Base-by-base conservation (phyloP, 139 green algal species). In the Closterium sp. region DNA sequence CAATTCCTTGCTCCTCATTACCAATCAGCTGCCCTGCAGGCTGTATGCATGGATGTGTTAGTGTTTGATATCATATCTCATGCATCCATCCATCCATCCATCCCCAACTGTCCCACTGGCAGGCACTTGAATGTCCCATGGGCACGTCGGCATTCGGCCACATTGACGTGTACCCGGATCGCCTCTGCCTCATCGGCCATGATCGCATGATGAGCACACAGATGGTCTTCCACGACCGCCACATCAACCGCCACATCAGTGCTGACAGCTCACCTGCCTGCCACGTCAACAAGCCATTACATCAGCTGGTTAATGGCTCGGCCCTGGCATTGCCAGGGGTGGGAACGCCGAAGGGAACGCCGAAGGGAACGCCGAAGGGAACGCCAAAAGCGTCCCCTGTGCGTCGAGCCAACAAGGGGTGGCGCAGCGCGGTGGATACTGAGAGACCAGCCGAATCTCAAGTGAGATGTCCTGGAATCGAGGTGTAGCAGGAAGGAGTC, bases 121-220 rank as follows among this genome's bases (percentile, higher is more conserved):
- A 92, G 87, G 90, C 93, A 23, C 30, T 94, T 21, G 92, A 94
- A 38, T 94, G 92, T 84, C 92, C 92, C 12, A 92, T 69, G 28
- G 92, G 90, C 7, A 92, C 36, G 7, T 25, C 93, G 33, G 92
- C 92, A 6, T 94, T 89, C 87, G 92, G 92, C 55, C 55, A 66
- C 34, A 36, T 94, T 21, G 92, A 94, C 16, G 92, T 94, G 34
- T 94, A 94, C 90, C 33, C 43, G 23, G 91, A 94, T 34, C 34
- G 55, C 34, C 32, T 94, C n/a, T 32, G 84, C 88, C 34, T 93
- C 28, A 28, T 64, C 34, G 90, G 90, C 6, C 21, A 30, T 10
- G 90, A 35, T n/a, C 87, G 43, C 86, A 84, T 93, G 87, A 30
- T n/a, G 12, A 76, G 32, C 83, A 38, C 90, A 33, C 10, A 38